These are phyloP conservation scores for Dactylellina cionopaga DNA, from an alignment of 2,329 filamentous ascomycete species.

Conservation along the genomic window DNA sequence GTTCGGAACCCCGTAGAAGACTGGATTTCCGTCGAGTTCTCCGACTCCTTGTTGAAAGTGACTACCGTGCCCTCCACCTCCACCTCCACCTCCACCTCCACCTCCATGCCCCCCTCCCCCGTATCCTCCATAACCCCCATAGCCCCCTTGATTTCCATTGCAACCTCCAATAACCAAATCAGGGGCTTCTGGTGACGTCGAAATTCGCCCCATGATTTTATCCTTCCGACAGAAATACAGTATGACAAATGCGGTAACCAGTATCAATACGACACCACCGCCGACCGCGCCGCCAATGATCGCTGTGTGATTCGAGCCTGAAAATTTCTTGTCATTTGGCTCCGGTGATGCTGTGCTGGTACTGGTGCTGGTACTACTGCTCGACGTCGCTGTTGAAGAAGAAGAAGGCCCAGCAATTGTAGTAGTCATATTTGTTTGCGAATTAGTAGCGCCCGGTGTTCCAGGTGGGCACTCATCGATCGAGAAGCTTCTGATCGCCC, in stretches of 20 bases:
- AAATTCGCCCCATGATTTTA: not conserved
- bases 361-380: not conserved
- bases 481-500: constrained; percentile 28
- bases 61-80: not conserved
- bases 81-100: not conserved
- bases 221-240: constrained; percentile 6
- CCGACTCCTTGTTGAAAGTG: not conserved
- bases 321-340: not conserved
- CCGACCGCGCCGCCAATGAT: constrained; percentile 36
- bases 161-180: not conserved
- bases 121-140: not conserved
- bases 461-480: constrained; percentile 38
- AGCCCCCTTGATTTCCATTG: not conserved
- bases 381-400: not conserved
- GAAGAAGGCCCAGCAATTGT: not conserved
- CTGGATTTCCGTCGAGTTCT: constrained; percentile 20
- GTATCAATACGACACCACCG: constrained; percentile 15
- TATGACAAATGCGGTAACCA: not conserved
- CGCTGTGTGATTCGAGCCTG: constrained; percentile 6
- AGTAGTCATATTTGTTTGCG: not conserved
- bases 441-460: constrained; percentile 4
- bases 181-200: not conserved
- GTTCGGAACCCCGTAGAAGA: not conserved
- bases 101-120: not conserved
- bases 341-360: not conserved